Evolutionary conservation across 2,329 filamentous ascomycete genomes (phyloP).

Genomic region (Metarhizium robertsii): DNA sequence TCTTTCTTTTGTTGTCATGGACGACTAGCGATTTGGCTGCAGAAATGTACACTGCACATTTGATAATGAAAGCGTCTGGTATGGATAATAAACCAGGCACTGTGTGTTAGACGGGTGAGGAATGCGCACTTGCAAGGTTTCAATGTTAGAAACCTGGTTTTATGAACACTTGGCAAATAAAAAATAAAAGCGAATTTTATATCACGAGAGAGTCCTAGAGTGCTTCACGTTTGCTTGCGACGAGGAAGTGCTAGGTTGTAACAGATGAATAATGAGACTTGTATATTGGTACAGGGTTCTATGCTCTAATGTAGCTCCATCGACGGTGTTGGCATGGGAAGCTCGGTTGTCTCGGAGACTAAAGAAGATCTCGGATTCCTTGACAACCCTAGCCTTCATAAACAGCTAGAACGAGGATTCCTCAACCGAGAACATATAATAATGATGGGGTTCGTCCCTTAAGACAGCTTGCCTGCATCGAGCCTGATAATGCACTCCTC

Average conservation of each 20-base stretch:
- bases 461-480: not conserved
- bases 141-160: not conserved
- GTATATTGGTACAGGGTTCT: not conserved
- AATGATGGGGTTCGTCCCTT: not conserved
- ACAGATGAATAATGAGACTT: not conserved
- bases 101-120: not conserved
- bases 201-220: not conserved
- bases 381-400: no score
- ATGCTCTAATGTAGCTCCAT: not conserved
- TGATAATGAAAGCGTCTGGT: constrained; percentile 2
- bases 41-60: constrained; percentile 5
- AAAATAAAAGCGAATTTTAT: not conserved
- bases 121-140: constrained; percentile 1
- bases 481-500: not conserved
- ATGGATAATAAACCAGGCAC: not conserved
- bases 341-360: no score
- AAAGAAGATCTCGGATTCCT: no score
- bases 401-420: no score
- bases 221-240: not conserved
- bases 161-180: not conserved
- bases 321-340: no score
- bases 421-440: not conserved
- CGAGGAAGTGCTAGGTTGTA: no score
- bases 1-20: constrained; percentile 4
- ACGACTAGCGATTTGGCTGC: constrained; percentile 9